Conservation (phyloP, 208 protist genomes). For the Crithidia fasciculata region DNA sequence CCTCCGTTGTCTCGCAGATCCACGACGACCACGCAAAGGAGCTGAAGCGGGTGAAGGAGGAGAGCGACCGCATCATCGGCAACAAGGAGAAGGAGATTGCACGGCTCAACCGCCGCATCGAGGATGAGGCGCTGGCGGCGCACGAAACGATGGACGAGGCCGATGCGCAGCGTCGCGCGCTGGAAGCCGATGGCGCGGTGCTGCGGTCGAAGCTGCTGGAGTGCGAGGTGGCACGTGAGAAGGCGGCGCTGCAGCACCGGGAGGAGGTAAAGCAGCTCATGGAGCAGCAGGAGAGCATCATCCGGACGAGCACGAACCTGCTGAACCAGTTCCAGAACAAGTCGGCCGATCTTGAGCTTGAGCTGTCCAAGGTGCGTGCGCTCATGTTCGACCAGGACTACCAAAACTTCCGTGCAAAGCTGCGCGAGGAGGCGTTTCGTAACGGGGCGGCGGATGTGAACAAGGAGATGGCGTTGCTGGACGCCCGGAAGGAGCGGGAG, state of each 20-base stretch:
- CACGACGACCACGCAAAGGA: slow-evolving; percentile 51
- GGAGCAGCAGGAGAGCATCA: slow-evolving; percentile 37
- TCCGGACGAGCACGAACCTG: slow-evolving; percentile 19
- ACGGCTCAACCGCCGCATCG: slow-evolving; percentile 40
- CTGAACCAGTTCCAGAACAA: slow-evolving; percentile 44
- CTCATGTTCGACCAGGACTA: slow-evolving; percentile 49
- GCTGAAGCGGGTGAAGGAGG: slow-evolving; percentile 47
- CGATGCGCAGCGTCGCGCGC: slow-evolving; percentile 32
- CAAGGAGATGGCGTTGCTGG: slow-evolving; percentile 27
- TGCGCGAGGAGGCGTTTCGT: slow-evolving; percentile 38
- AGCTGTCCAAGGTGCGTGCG: slow-evolving; percentile 43
- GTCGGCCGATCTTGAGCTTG: slow-evolving; percentile 40
- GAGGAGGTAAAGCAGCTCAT: slow-evolving; percentile 33
- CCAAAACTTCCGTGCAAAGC: slow-evolving; percentile 31
- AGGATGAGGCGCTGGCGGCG: slow-evolving; percentile 29
- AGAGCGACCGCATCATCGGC: slow-evolving; percentile 37
- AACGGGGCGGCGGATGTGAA: slow-evolving; percentile 18
- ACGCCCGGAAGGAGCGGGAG: slow-evolving; percentile 24
- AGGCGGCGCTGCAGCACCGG: slow-evolving; percentile 36
- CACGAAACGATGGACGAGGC: slow-evolving; percentile 34
- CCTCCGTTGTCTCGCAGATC: slow-evolving; percentile 36
- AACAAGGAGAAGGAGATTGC: slow-evolving; percentile 64
- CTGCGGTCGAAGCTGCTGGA: slow-evolving; percentile 42
- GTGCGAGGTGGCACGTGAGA: slow-evolving; percentile 28
- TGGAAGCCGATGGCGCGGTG: slow-evolving; percentile 39